Evolutionary conservation across 768 basidiomycete genomes (phyloP).

Genomic region (Serendipita indica): DNA sequence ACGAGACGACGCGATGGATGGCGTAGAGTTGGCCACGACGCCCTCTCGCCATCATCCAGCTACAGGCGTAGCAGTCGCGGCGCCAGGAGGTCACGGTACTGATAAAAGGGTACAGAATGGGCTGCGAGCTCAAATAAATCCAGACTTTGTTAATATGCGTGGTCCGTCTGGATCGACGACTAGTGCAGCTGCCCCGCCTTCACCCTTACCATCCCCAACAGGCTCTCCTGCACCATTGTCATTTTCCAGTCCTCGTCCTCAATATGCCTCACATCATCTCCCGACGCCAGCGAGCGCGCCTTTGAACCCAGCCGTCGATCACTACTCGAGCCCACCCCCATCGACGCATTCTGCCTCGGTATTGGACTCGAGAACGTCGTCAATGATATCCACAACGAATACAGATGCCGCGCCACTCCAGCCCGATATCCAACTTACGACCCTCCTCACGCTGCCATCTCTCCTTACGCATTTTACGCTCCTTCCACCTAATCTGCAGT

Average conservation of each 20-base stretch:
- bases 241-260: neutral
- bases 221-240: slow-evolving; percentile 46
- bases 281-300: neutral
- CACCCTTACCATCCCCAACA: slow-evolving; percentile 72
- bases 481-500: slow-evolving; percentile 72
- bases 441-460: slow-evolving; percentile 72
- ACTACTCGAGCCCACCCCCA: neutral
- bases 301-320: neutral
- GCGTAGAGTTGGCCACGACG: slow-evolving; percentile 40
- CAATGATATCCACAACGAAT: slow-evolving; percentile 55
- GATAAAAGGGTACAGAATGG: neutral
- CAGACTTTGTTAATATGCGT: slow-evolving; percentile 3
- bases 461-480: slow-evolving; percentile 67
- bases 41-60: slow-evolving; percentile 7
- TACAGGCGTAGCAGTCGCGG: neutral
- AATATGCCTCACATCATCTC: neutral
- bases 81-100: slow-evolving; percentile 8
- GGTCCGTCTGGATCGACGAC: slow-evolving; percentile 2
- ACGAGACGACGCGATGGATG: slow-evolving; percentile 46
- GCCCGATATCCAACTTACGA: slow-evolving; percentile 66
- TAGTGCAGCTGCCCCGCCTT: slow-evolving; percentile 52
- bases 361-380: slow-evolving; percentile 49
- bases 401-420: slow-evolving; percentile 54
- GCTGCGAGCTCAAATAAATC: neutral
- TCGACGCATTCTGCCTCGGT: slow-evolving; percentile 11